A percentile compares a stretch with the other conserved stretches of the same genome.
Conservation (phyloP, 2,329 filamentous ascomycete genomes). For the Claviceps pazoutovae region DNA sequence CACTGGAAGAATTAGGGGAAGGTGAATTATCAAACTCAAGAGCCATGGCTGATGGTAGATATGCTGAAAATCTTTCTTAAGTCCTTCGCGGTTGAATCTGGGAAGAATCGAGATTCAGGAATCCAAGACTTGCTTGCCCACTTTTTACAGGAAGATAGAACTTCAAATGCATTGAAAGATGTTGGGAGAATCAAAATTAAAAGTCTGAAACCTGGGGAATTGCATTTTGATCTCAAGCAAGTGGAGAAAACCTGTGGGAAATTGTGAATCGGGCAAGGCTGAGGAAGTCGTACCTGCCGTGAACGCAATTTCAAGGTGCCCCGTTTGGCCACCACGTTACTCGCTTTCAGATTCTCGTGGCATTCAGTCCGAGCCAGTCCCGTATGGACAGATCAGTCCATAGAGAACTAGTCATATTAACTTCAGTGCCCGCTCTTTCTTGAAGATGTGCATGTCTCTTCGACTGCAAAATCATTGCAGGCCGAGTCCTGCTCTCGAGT, state of each 20-base stretch:
- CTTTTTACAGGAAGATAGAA: neutral
- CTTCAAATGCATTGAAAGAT: neutral
- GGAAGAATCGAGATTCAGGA: neutral
- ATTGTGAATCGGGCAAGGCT: constrained; percentile 4
- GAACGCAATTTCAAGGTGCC: neutral
- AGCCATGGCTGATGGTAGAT: constrained; percentile 2
- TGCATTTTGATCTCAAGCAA: neutral
- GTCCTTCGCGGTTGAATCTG: neutral
- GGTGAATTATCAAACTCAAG: constrained; percentile 26
- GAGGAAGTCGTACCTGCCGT: constrained; percentile 5
- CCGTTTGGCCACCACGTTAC: neutral
- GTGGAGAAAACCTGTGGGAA: constrained; percentile 1
- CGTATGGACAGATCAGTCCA: neutral
- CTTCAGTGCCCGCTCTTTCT: no score
- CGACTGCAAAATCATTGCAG: no score
- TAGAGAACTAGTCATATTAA: no score
- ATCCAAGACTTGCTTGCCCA: neutral
- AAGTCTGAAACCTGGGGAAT: neutral
- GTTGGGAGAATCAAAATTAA: neutral
- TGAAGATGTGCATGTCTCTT: no score
- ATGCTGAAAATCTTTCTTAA: neutral
- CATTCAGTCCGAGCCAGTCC: neutral
- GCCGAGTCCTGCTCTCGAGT: no score
- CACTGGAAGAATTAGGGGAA: constrained; percentile 38
- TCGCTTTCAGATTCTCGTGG: neutral